Base-by-base conservation (phyloP, 2,329 filamentous ascomycete species). In the Onygena corvina region DNA sequence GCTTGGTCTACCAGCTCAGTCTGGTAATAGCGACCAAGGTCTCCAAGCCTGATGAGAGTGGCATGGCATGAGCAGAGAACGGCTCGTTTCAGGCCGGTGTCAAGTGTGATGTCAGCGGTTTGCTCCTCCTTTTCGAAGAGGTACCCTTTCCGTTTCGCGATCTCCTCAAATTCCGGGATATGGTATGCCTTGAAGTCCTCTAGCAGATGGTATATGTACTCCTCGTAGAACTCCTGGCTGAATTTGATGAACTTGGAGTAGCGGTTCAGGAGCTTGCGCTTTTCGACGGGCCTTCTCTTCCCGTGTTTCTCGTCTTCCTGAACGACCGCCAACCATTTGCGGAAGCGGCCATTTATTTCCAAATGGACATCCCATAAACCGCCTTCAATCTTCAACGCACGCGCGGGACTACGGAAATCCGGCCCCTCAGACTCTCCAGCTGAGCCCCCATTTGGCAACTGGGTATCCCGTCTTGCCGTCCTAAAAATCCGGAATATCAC, bases 161-260 rank as follows among this genome's bases (percentile, higher is more conserved):
- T 71, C 50, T 73, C 72, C 57, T 76, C 70, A 57, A 83, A 64
- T 58, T 81, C 77, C 4, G 72, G 65, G 34, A 82, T 72, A 33
- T 73, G 74, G 30, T 73, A 71, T 14, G 71, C 72, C 30, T 36
- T 34, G 9, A 35, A 47, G 4, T 27, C 30, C 3, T 36, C 46
- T 48, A 83, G 81, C 20, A 95, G 73, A 50, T 82, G 79, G 64
- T 90, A 81, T 49, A 95, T 83, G 60, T 86, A 92, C 56, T 80
- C 81, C 60, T 84, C 80, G 72, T 96, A 96, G 65, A 94, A 95
- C 59, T 80, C 80, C 66, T 92, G 86, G 56, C 87, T 84, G 42
- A 82, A 83, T 67, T 90, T 93, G 58, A 96, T 79, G 64, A 94
- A 96, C 57, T 80, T 78, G 50, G 83, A 73, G 65, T 93, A 96